Conservation (phyloP, 495 filamentous ascomycete species). For the Aspergillus ellipticus region DNA sequence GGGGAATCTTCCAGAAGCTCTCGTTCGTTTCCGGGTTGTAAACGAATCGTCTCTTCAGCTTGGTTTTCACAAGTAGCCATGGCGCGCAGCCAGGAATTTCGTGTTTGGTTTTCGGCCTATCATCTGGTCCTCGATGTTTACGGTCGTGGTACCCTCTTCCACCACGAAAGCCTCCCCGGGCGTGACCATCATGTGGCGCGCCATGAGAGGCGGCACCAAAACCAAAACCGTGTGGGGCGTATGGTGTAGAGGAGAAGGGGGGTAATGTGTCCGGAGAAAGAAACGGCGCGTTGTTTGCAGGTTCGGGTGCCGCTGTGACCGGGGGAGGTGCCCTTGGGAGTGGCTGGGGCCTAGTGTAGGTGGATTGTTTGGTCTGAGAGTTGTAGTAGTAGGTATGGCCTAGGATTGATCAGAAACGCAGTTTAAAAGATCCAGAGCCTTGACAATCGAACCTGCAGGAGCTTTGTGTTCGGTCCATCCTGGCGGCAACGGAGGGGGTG, state of each 20-base stretch:
- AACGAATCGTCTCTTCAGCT: constrained; percentile 80
- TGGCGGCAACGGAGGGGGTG: constrained; percentile 59
- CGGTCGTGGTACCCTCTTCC: constrained; percentile 52
- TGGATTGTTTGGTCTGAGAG: constrained; percentile 78
- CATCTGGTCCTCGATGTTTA: constrained; percentile 57
- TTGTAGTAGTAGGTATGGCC: constrained; percentile 90
- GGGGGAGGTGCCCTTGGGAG: constrained; percentile 28
- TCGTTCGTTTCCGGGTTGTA: constrained; percentile 78
- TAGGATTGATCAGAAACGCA: constrained; percentile 23
- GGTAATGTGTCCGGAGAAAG: constrained; percentile 35
- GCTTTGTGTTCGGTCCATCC: constrained; percentile 95
- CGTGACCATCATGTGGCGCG: constrained; percentile 22
- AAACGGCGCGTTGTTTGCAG: constrained; percentile 19
- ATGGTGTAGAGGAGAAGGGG: constrained; percentile 42
- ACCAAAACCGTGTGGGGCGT: constrained; percentile 31
- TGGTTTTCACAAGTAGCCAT: constrained; percentile 94
- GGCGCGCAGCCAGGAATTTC: constrained; percentile 75
- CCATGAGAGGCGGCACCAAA: constrained; percentile 13
- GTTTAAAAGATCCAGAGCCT: not conserved
- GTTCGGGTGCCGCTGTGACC: constrained; percentile 18
- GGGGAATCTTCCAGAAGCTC: constrained; percentile 90
- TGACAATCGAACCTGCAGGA: constrained; percentile 59
- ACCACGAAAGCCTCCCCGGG: constrained; percentile 42
- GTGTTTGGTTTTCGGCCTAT: constrained; percentile 78
- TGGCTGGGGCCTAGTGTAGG: constrained; percentile 67